phyloP scores from a whole-genome alignment of 495 filamentous ascomycete genomes.

The Penicillium turbatum region DNA sequence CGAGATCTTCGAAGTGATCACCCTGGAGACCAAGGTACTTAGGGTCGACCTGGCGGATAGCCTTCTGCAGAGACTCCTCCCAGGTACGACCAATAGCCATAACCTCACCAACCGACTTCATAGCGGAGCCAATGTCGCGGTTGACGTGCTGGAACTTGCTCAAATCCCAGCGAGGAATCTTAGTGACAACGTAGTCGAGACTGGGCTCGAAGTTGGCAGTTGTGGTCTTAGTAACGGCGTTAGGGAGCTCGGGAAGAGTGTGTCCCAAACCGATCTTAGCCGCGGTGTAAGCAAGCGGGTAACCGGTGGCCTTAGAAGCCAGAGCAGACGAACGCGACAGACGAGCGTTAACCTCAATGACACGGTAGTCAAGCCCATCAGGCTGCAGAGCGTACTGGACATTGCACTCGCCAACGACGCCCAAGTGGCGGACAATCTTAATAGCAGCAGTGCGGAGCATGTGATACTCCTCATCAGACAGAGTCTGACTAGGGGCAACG shows the following conservation, averaged over 20 bases:
- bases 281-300: conserved; percentile 92
- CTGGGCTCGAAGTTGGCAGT: conserved; percentile 98
- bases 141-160: conserved; percentile 98
- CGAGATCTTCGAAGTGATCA: conserved; percentile 87
- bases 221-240: conserved; percentile 96
- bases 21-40: conserved; percentile 91
- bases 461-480: conserved; percentile 97
- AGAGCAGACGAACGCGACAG: conserved; percentile 90
- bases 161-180: conserved; percentile 96
- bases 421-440: conserved; percentile 92
- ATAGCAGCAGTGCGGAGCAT: conserved; percentile 96
- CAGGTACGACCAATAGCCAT: conserved; percentile 99
- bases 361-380: conserved; percentile 90
- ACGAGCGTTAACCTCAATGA: conserved; percentile 97
- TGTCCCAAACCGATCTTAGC: conserved; percentile 96
- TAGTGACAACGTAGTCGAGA: conserved; percentile 95
- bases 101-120: conserved; percentile 98
- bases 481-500: conserved; percentile 89
- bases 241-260: conserved; percentile 89
- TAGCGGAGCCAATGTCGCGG: conserved; percentile 92
- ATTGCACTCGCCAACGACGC: conserved; percentile 96
- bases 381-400: conserved; percentile 96
- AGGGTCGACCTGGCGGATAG: conserved; percentile 93
- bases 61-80: conserved; percentile 99
- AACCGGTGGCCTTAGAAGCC: conserved; percentile 95